phyloP scores from a whole-genome alignment of 176 grass and related monocot species.

The Lolium multiflorum region DNA sequence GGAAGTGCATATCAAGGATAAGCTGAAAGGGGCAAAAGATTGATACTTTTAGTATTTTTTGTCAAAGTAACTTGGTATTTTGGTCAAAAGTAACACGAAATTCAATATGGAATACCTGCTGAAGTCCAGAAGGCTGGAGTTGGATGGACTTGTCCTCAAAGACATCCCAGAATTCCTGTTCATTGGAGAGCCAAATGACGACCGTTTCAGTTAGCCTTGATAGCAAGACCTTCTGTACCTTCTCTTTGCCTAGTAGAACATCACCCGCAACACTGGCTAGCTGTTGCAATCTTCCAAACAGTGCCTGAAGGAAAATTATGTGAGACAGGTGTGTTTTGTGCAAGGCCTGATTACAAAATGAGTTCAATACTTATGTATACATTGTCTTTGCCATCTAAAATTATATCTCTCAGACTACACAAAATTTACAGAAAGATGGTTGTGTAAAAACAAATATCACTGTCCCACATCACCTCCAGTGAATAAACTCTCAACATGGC shows the following conservation, averaged over 20 bases:
- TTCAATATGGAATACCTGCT: constrained; percentile 62
- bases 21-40: constrained; percentile 53
- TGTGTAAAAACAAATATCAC: background rate
- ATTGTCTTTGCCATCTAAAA: background rate
- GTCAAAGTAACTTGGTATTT: background rate
- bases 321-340: constrained; percentile 31
- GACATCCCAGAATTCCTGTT: constrained; percentile 94
- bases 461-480: background rate
- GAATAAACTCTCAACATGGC: background rate
- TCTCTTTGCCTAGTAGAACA: constrained; percentile 86
- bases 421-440: constrained; percentile 4
- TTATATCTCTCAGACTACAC: background rate
- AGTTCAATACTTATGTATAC: constrained; percentile 23
- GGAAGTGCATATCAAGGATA: constrained; percentile 98
- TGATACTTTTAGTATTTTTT: constrained; percentile 5
- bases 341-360: background rate
- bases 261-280: constrained; percentile 85
- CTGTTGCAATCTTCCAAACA: constrained; percentile 95
- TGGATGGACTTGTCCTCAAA: constrained; percentile 69
- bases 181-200: constrained; percentile 90
- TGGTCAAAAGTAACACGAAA: background rate
- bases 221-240: constrained; percentile 87
- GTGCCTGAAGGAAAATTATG: constrained; percentile 59
- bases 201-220: constrained; percentile 94
- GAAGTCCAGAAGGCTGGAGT: constrained; percentile 76